Percentiles rank a stretch among this genome's conserved stretches.
These are phyloP conservation scores for Plasmodium knowlesi DNA, from an alignment of 169 alveolate genomes.

Conservation along the genomic window DNA sequence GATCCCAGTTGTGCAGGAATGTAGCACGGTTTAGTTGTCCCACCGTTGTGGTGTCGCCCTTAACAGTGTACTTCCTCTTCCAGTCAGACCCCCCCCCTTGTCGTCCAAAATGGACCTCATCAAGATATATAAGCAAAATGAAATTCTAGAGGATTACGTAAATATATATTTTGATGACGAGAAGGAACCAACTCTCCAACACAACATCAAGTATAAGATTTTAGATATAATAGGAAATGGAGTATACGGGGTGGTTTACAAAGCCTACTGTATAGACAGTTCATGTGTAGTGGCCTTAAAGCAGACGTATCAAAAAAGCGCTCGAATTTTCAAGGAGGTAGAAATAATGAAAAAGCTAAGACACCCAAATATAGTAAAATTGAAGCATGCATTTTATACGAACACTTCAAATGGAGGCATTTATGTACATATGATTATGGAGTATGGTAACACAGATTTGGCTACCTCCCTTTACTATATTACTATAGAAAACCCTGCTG, in stretches of 20 bases:
- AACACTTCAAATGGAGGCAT: conserved; percentile 26
- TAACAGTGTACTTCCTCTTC: background rate
- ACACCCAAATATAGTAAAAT: conserved; percentile 95
- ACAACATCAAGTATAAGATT: conserved; percentile 77
- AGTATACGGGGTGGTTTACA: conserved; percentile 97
- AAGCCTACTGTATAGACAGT: conserved; percentile 94
- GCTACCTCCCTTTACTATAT: conserved; percentile 62
- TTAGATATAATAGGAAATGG: conserved; percentile 98
- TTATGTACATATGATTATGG: conserved; percentile 67
- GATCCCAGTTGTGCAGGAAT: background rate
- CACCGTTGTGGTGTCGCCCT: background rate
- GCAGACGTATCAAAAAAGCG: conserved; percentile 91
- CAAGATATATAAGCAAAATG: conserved; percentile 47
- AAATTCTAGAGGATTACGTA: conserved; percentile 36
- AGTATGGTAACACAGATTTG: conserved; percentile 62
- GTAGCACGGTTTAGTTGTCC: background rate
- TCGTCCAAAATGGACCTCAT: conserved; percentile 44
- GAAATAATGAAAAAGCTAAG: conserved; percentile 92
- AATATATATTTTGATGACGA: conserved; percentile 65
- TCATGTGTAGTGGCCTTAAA: conserved; percentile 97
- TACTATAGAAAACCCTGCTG: conserved; percentile 20
- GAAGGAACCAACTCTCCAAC: background rate
- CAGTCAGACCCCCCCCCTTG: background rate
- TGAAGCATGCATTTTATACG: conserved; percentile 93
- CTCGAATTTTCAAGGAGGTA: conserved; percentile 43